phyloP scores from a whole-genome alignment of 164 flowering plant genomes.

The Protea cynaroides region DNA sequence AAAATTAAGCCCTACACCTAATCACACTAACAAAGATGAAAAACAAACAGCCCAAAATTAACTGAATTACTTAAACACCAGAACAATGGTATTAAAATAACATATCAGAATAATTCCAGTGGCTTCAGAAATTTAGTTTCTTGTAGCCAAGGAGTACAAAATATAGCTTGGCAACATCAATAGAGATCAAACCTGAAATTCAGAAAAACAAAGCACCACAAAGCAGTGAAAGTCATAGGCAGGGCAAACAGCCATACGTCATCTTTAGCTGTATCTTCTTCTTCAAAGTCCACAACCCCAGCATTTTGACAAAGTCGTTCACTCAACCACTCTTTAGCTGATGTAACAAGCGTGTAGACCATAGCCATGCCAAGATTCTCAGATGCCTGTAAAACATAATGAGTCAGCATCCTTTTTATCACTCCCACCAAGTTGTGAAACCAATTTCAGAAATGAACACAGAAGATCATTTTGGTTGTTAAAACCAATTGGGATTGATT shows the following conservation, averaged over 20 bases:
- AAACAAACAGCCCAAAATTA: too few species aligned
- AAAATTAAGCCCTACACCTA: too few species aligned
- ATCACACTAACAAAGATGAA: too few species aligned
- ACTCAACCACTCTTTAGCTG: slow-evolving; percentile 88
- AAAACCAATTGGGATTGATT: too few species aligned
- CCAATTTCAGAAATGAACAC: background rate
- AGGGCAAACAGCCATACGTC: slow-evolving; percentile 46
- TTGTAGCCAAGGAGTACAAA: background rate
- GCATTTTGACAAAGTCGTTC: slow-evolving; percentile 60
- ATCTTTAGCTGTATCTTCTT: slow-evolving; percentile 63
- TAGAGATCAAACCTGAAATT: slow-evolving; percentile 14
- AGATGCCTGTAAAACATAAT: slow-evolving; percentile 48
- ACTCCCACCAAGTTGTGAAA: background rate
- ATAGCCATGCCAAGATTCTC: slow-evolving; percentile 99
- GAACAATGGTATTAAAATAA: too few species aligned
- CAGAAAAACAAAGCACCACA: slow-evolving; percentile 12
- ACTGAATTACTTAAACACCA: too few species aligned
- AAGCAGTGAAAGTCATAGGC: slow-evolving; percentile 14
- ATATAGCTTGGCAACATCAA: slow-evolving; percentile 3
- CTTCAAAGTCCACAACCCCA: slow-evolving; percentile 28
- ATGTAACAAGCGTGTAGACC: slow-evolving; percentile 85
- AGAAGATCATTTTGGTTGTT: background rate
- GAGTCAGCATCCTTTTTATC: slow-evolving; percentile 9
- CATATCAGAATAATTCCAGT: too few species aligned
- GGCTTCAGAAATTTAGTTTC: background rate